A percentile compares a stretch with the other conserved stretches of the same genome.
phyloP scores from a whole-genome alignment of 2,329 filamentous ascomycete genomes.

The Trichophyton verrucosum region DNA sequence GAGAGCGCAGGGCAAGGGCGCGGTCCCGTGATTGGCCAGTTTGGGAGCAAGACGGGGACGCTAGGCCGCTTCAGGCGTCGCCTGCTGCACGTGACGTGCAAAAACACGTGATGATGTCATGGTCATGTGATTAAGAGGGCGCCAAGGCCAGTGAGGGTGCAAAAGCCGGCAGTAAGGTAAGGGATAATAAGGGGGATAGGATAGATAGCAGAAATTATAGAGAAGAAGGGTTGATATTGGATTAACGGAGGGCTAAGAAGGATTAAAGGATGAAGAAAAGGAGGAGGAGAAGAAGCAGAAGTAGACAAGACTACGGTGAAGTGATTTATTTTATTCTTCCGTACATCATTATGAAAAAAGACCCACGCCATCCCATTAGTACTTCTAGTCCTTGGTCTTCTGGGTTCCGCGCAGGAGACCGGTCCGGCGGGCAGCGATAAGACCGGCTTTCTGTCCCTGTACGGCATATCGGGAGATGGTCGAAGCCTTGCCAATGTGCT shows the following conservation, averaged over 20 bases:
- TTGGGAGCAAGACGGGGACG: slow-evolving; percentile 19
- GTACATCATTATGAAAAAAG: slow-evolving; percentile 13
- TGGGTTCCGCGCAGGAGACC: slow-evolving; percentile 99
- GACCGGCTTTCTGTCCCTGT: slow-evolving; percentile 99
- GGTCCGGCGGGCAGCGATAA: slow-evolving; percentile 98
- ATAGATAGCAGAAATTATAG: neutral
- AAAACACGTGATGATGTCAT: neutral
- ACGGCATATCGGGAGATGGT: slow-evolving; percentile 97
- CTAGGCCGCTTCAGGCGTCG: neutral
- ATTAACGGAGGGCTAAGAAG: neutral
- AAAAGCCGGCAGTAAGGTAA: neutral
- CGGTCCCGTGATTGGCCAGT: slow-evolving; percentile 24
- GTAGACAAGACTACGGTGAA: neutral
- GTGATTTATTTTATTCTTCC: neutral
- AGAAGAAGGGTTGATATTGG: neutral
- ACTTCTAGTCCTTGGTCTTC: slow-evolving; percentile 91
- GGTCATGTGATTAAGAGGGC: neutral
- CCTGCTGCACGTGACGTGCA: neutral
- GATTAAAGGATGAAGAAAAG: no score
- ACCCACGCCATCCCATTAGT: slow-evolving; percentile 36
- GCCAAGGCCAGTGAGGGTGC: neutral
- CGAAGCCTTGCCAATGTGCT: slow-evolving; percentile 99
- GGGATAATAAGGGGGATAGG: neutral
- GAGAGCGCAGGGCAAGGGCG: slow-evolving; percentile 8
- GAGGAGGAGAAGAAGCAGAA: neutral